Conservation (phyloP, 768 basidiomycete species). For the Naganishia onofrii region DNA sequence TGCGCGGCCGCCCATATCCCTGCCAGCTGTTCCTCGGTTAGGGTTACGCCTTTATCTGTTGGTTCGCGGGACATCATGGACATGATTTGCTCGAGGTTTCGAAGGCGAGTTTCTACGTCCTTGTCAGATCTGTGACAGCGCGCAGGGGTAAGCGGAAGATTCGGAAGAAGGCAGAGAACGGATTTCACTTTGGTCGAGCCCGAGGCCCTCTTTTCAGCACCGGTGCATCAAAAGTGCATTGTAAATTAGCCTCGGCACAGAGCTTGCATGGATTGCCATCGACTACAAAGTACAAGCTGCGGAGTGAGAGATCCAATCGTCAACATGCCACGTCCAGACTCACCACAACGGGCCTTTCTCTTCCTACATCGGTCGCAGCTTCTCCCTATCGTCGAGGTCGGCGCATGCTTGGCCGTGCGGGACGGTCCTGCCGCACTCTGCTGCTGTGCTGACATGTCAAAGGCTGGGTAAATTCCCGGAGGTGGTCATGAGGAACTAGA, state of each 20-base stretch:
- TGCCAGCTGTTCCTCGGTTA: conserved; percentile 27
- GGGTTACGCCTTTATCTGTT: conserved; percentile 2
- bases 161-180: not conserved
- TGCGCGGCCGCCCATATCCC: conserved; percentile 29
- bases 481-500: too few species aligned
- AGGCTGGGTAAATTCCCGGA: conserved; percentile 18
- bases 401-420: not conserved
- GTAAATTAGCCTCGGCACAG: conserved; percentile 28
- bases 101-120: conserved; percentile 31
- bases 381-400: not conserved
- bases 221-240: conserved; percentile 34
- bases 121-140: not conserved
- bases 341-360: conserved; percentile 34
- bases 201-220: conserved; percentile 34
- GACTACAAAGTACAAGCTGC: not conserved
- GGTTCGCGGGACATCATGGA: conserved; percentile 29
- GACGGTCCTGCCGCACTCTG: not conserved
- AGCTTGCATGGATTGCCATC: conserved; percentile 31
- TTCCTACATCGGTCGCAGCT: conserved; percentile 27
- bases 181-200: conserved; percentile 27
- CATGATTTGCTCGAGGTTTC: conserved; percentile 35
- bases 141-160: conserved; percentile 1
- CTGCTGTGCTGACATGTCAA: not conserved
- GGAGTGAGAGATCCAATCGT: not conserved
- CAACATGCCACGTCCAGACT: not conserved